Percentiles rank a stretch among this genome's conserved stretches.
Evolutionary conservation across 495 filamentous ascomycete species (phyloP).

Genomic region (Terfezia claveryi): DNA sequence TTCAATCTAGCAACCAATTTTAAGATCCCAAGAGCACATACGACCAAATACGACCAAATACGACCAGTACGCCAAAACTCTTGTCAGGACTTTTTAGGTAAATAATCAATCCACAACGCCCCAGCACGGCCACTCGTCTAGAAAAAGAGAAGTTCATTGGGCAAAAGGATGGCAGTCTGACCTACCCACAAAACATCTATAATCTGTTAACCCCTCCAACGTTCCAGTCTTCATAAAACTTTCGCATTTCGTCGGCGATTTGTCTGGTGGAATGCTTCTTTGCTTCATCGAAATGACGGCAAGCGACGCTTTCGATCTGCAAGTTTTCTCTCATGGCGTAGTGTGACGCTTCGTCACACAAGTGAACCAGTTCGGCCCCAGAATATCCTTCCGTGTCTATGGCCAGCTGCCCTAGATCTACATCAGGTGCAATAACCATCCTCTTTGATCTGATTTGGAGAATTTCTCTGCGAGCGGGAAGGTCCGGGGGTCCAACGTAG

Average conservation of each 20-base stretch:
- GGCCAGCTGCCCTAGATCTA: constrained; percentile 46
- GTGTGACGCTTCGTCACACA: constrained; percentile 48
- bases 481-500: constrained; percentile 69
- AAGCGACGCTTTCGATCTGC: constrained; percentile 30
- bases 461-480: constrained; percentile 55
- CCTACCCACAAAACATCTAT: not conserved
- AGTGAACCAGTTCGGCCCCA: constrained; percentile 67
- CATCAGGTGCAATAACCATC: constrained; percentile 38
- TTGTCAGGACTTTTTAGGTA: too few species aligned
- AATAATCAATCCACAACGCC: too few species aligned
- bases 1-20: too few species aligned
- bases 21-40: too few species aligned
- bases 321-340: constrained; percentile 34
- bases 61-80: too few species aligned
- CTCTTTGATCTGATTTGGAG: constrained; percentile 40
- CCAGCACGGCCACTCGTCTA: too few species aligned
- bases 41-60: too few species aligned
- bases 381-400: constrained; percentile 56
- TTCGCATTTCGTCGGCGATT: constrained; percentile 43
- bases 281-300: constrained; percentile 42
- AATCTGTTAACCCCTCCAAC: constrained; percentile 21
- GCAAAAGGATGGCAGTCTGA: too few species aligned
- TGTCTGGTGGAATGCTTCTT: constrained; percentile 39
- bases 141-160: too few species aligned
- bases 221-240: constrained; percentile 45